Base-by-base conservation (phyloP, 306 rosid genomes). In the Sindora glabra region DNA sequence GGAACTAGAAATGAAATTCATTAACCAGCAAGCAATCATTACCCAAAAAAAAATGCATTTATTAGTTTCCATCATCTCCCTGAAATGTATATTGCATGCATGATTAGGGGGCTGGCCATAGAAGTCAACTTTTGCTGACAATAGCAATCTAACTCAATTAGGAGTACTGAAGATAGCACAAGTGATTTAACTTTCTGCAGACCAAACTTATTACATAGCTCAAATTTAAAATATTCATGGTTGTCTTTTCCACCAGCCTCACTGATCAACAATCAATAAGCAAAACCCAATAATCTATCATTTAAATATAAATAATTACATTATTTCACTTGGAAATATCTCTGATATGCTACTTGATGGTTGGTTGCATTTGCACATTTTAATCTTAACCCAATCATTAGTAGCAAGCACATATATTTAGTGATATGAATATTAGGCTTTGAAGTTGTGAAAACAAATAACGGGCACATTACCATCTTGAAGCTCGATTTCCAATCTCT, bases 391-490 rank as follows among this genome's bases (percentile, higher is more conserved):
- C 2, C 7, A 14, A 27, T 21, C 36, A 42, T 69, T 40, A 21
- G 22, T 10, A 54, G 19, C 60, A 37, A 54, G 19, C 60, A 37
- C 19, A 41, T 5, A 42, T 16, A 22, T 44, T 25, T 62, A 26
- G 13, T n/a, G n/a, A n/a, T n/a, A n/a, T n/a, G n/a, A n/a, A n/a
- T n/a, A n/a, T n/a, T n/a, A n/a, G n/a, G n/a, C n/a, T n/a, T n/a
- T n/a, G n/a, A n/a, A n/a, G n/a, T n/a, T 11, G 57, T 41, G 67
- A 67, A 69, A 24, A 48, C 27, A 26, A 64, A 16, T 10, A 38
- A 56, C 8, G 13, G 56, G 69, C 44, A 11, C 8, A 12, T 67
- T 26, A 89, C 96, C 89, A 81, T 71, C 15, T 68, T 73, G 45
- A 81, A 65, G 53, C 46, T 21, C 0, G 75, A 57, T 5, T 65